Base-by-base conservation (phyloP, 2,329 filamentous ascomycete genomes). In the Mariannaea sp. region DNA sequence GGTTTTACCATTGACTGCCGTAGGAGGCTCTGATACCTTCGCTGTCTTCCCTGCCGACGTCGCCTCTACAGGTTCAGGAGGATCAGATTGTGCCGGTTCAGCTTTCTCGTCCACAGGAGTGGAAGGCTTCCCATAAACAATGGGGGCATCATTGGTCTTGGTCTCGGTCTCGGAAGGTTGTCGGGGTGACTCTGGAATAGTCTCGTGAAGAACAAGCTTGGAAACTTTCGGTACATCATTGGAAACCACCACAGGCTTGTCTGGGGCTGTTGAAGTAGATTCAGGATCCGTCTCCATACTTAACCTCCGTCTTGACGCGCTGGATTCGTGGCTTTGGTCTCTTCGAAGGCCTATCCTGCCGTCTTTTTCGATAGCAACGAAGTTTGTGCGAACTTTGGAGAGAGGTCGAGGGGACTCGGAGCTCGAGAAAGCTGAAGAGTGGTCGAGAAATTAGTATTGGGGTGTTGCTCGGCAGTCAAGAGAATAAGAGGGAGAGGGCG, bases 311-410 rank as follows among this genome's bases (percentile, higher is more conserved):
- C 69, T 66, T 8, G 73, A 75, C 26, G 70, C 54, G 51, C 68
- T 74, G n/a, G 71, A 70, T 57, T 74, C 71, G 59, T 68, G 66
- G 58, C 73, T 74, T 26, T 64, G 62, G 27, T 74, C 69, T 65
- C 72, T 64, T 64, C 74, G 76, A 24, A 85, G 70, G 39, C 82
- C 82, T 60, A 84, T 73, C 38, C 79, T 75, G 48, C 82, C 82
- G 71, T 84, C 80, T 57, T 84, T 84, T 67, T 91, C 87, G 39
- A 92, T 81, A 14, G 87, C 83, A 46, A 92, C 81, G 68, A 92
- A 92, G 68, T 78, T 89, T 30, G 88, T 88, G 60, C 88, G 82
- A 36, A 92, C 85, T 72, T 88, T 90, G 57, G 88, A 90, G 33
- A 91, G 80, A 19, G 85, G 88, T 65, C 87, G 79, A 26, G 84